Evolutionary conservation across 2,329 filamentous ascomycete species (phyloP), one percentile per base, ranked within the genome.

Genomic region (Cryphonectria naterciae): DNA sequence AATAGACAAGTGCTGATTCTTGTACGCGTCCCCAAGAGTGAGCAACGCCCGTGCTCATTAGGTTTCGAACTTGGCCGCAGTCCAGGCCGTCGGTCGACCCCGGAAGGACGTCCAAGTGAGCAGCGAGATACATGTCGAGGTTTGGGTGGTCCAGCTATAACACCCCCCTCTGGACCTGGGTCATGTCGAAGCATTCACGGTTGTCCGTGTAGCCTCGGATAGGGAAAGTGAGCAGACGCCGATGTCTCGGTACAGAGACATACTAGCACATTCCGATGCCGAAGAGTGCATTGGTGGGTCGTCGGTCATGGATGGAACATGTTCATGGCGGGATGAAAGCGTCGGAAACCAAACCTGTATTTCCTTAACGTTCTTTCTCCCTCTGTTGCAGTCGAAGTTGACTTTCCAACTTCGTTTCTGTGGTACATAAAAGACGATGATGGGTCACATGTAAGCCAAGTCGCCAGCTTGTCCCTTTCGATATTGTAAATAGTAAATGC

Each of bases 201-300:
- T 32, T 35, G 54, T 58, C 54, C 25, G 54, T 58, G 25, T 32
- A 32, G 25, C 11, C 25, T 17, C 54, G 25, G 54, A 58, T 11
- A 32, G 54, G 28, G 25, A 17, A 17, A 56, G 25, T 13, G 10
- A 56, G 13, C n/a, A 32, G 32, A 28, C 49, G 64, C 64, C 35
- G 25, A 1, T 66, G 52, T 67, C 52, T 67, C 65, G 65, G 65
- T 25, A 25, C 10, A 46, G 52, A 32, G 61, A 28, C n/a, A 15
- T n/a, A 28, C 67, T 62, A 68, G 58, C 58, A 32, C 13, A 15
- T 8, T 22, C 49, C 28, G 54, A 35, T 39, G 17, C 67, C 67
- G 67, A 63, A 63, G 28, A 43, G 41, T 63, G 67, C 67, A 68
- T 63, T 68, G 63, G 67, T n/a, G n/a, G 11, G 67, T 22, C 13